Base-by-base conservation (phyloP, 2,329 filamentous ascomycete species). In the Apiospora arundinis region DNA sequence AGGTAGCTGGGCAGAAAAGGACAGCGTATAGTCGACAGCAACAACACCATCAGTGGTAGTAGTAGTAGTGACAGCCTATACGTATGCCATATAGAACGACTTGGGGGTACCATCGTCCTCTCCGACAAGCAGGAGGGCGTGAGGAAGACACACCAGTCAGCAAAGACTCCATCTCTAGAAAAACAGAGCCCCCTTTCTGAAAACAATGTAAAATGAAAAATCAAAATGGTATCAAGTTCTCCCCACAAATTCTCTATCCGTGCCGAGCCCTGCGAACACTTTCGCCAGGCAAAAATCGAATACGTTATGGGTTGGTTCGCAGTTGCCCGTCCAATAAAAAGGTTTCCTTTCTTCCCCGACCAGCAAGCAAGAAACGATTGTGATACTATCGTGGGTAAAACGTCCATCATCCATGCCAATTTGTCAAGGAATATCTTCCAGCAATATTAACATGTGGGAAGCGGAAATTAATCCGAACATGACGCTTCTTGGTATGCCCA, bases 211-310 rank as follows among this genome's bases (percentile, higher is more conserved):
- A 48, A 48, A 48, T 6, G 42, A 32, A 60, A 60, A 60, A 60
- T 63, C 56, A 63, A 63, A 63, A 63, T 63, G 56, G 56, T 63
- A 63, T 63, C 56, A 63, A 63, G 56, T 63, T 63, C 56, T 63
- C 56, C 56, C 56, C 32, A 40, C 28, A n/a, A 63, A 63, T 40
- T n/a, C 56, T 63, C 56, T 63, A 63, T 63, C 56, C 32, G 56
- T 63, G 56, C 56, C 56, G 21, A 63, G 40, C 32, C 32, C 32
- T 40, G 32, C 56, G 18, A 12, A 63, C 56, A n/a, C 32, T 63
- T 37, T 63, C 32, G 56, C 56, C 12, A n/a, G 56, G 32, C 18
- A 40, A 45, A 45, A 63, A 40, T 63, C 21, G 56, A 63, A 40
- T 63, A 63, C 32, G 18, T 18, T 40, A 8, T 40, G 21, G 56